Conservation (phyloP, 2,329 filamentous ascomycete genomes). For the Aspergillus sp. region DNA sequence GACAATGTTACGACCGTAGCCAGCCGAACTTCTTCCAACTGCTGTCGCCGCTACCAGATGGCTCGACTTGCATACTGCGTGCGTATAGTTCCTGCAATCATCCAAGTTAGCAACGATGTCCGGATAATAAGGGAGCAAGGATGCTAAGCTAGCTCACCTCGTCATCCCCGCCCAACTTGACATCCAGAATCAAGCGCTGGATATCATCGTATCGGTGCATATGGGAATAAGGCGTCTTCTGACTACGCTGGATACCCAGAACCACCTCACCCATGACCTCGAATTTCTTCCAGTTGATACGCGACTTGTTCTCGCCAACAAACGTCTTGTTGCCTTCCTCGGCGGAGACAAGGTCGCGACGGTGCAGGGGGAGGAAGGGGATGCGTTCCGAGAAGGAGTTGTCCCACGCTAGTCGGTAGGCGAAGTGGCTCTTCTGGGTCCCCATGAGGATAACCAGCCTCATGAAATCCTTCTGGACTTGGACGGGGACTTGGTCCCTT, state of each 20-base stretch:
- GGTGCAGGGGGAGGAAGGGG: slow-evolving; percentile 83
- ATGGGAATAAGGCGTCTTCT: slow-evolving; percentile 71
- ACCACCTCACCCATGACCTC: slow-evolving; percentile 91
- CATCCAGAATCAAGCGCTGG: slow-evolving; percentile 69
- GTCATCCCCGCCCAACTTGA: slow-evolving; percentile 73
- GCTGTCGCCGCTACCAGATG: slow-evolving; percentile 33
- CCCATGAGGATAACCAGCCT: slow-evolving; percentile 87
- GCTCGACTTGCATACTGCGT: slow-evolving; percentile 49
- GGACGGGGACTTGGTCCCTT: slow-evolving; percentile 61
- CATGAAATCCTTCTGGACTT: slow-evolving; percentile 75
- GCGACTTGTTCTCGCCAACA: slow-evolving; percentile 60
- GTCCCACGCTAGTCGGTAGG: slow-evolving; percentile 95
- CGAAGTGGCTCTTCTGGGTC: slow-evolving; percentile 82
- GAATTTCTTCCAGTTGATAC: slow-evolving; percentile 98
- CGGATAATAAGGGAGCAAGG: background rate
- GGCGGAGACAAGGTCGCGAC: slow-evolving; percentile 81
- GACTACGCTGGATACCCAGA: slow-evolving; percentile 82
- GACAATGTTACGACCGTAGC: slow-evolving; percentile 26
- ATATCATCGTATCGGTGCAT: slow-evolving; percentile 61
- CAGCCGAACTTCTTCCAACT: slow-evolving; percentile 38
- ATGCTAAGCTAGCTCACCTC: slow-evolving; percentile 55
- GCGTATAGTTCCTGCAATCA: slow-evolving; percentile 48
- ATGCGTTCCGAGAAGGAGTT: slow-evolving; percentile 86
- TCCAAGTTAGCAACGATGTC: slow-evolving; percentile 5
- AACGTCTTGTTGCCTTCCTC: slow-evolving; percentile 90